Percentiles rank a stretch among this genome's conserved stretches.
Evolutionary conservation across 164 flowering plant species (phyloP).

Genomic region (Kalanchoe fedtschenkoi): DNA sequence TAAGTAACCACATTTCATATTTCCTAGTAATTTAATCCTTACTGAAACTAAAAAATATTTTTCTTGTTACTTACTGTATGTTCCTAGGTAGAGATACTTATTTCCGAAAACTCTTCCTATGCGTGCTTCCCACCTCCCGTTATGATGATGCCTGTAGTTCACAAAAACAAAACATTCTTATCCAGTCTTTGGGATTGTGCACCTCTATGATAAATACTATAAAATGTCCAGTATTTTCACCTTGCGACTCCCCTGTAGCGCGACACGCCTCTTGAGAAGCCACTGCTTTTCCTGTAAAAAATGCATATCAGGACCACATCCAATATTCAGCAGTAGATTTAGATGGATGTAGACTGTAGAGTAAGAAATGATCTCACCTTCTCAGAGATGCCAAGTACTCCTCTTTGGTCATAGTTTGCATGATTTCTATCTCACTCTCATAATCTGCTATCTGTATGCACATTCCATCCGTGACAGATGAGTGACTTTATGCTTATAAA

Average conservation of each 20-base stretch:
- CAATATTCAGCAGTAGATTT: not conserved
- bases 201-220: not conserved
- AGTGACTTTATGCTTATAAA: not conserved
- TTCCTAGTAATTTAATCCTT: too few species aligned
- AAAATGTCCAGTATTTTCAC: not conserved
- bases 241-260: constrained; percentile 12
- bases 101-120: constrained; percentile 9
- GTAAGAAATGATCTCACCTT: constrained; percentile 19
- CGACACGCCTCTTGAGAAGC: constrained; percentile 12
- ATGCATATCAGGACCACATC: not conserved
- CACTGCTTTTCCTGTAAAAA: constrained; percentile 10
- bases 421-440: constrained; percentile 35
- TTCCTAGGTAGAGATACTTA: not conserved
- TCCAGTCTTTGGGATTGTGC: not conserved
- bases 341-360: not conserved
- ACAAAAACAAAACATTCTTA: not conserved
- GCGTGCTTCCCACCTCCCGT: constrained; percentile 11
- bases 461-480: not conserved
- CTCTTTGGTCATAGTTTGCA: constrained; percentile 43
- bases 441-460: constrained; percentile 32
- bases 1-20: too few species aligned
- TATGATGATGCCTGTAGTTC: constrained; percentile 13
- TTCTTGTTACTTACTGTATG: not conserved
- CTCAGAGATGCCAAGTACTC: constrained; percentile 50
- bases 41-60: too few species aligned